Base-by-base conservation (phyloP, 768 basidiomycete species). In the Nevesoporus exiguus region DNA sequence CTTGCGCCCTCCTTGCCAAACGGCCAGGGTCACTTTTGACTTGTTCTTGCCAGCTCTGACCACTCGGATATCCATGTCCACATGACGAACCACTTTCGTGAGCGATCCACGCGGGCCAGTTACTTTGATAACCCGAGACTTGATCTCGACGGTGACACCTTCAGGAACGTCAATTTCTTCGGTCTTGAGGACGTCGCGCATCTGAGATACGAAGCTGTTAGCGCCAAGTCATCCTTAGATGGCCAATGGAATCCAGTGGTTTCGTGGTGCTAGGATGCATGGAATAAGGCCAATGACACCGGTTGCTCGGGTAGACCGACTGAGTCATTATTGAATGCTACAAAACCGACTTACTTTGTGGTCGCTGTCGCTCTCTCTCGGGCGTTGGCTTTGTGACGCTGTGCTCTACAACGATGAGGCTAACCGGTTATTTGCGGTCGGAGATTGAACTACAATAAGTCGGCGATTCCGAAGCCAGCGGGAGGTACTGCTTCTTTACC, bases 1-100 rank as follows among this genome's bases (percentile, higher is more conserved):
- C 80, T 99, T 99, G 71, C 97, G 86, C 60, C 85, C 89, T 58
- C 92, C 97, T 76, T 98, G 93, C 97, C 97, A 99, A 56, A 99
- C 91, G 56, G 93, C 90, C 66, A 98, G 83, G 58, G 83, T 84
- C 71, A 98, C 88, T 71, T 86, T 85, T 69, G 65, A 59, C 61
- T 80, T 83, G 63, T 79, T 77, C 76, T 93, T 87, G 69, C 82
- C 80, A 13, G 56, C 52, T 77, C 88, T 90, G 63, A 90, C 73
- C 47, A 93, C 74, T 68, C 87, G 84, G 73, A 95, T 86, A 74
- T 94, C 93, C 90, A 96, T 94, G 76, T 93, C 83, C 62, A 94
- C 83, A 78, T 96, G 93, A 60, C 90, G 90, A 71, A 93, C 83
- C 64, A 86, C 88, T 81, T 97, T 97, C 67, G 85, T 87, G 67